A percentile compares a stretch with the other conserved stretches of the same genome.
phyloP scores from a whole-genome alignment of 352 stramenopile species.

The Globisporangium splendens region DNA sequence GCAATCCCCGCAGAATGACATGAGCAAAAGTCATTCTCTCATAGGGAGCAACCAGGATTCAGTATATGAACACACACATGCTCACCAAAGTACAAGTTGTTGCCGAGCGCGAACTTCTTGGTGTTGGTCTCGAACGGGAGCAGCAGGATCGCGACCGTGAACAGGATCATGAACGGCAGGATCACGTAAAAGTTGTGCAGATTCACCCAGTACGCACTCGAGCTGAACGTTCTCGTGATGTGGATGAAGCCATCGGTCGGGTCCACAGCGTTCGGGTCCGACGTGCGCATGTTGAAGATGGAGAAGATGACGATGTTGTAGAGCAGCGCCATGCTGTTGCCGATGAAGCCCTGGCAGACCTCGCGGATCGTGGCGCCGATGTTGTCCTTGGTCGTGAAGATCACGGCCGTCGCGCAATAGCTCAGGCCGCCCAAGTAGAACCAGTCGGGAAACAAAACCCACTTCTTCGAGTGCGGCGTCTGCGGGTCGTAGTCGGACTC shows the following conservation, averaged over 20 bases:
- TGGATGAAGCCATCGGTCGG: conserved; percentile 34
- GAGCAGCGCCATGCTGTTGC: conserved; percentile 45
- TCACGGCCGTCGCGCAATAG: conserved; percentile 38
- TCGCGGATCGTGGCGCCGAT: conserved; percentile 39
- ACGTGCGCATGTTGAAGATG: conserved; percentile 28
- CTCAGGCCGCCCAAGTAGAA: conserved; percentile 62
- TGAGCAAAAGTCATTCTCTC: neutral
- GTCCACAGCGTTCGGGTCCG: conserved; percentile 18
- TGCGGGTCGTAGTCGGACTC: conserved; percentile 28
- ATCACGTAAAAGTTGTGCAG: conserved; percentile 41
- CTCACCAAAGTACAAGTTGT: conserved; percentile 60
- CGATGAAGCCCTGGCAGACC: conserved; percentile 34
- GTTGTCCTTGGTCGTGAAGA: conserved; percentile 38
- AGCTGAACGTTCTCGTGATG: conserved; percentile 49
- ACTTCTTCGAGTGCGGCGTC: conserved; percentile 34
- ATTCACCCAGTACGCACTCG: conserved; percentile 49
- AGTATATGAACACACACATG: no score
- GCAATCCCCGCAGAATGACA: neutral
- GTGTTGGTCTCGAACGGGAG: conserved; percentile 59
- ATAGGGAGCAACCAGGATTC: no score
- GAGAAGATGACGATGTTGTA: conserved; percentile 67
- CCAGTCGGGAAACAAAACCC: conserved; percentile 58
- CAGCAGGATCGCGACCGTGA: conserved; percentile 48
- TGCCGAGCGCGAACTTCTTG: conserved; percentile 62
- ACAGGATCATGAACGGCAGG: conserved; percentile 56